phyloP scores from a whole-genome alignment of 1,284 basidiomycete species.

The Ceratobasidium sp. region DNA sequence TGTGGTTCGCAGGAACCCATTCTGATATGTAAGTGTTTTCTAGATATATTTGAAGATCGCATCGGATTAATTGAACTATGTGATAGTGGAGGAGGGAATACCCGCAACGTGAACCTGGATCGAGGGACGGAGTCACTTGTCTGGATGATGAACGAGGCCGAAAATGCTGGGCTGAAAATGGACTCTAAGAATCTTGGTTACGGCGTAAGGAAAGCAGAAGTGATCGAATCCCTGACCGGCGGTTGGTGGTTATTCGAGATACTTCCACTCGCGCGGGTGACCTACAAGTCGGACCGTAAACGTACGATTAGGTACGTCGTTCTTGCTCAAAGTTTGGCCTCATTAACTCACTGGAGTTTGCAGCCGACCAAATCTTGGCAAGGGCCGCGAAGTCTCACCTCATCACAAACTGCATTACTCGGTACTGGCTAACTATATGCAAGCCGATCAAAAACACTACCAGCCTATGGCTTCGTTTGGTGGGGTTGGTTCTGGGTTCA shows the following conservation, averaged over 20 bases:
- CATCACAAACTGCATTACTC: slow-evolving; percentile 16
- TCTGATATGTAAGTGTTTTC: slow-evolving; percentile 57
- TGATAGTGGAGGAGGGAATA: slow-evolving; percentile 51
- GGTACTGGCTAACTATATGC: slow-evolving; percentile 6
- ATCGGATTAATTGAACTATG: not conserved
- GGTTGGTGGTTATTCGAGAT: slow-evolving; percentile 4
- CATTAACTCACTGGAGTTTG: too few species aligned
- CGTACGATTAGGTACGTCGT: not conserved
- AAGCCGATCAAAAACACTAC: not conserved
- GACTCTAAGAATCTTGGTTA: slow-evolving; percentile 17
- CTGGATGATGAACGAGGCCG: slow-evolving; percentile 52
- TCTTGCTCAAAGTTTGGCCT: not conserved
- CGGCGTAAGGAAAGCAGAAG: not conserved
- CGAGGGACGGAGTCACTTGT: slow-evolving; percentile 39
- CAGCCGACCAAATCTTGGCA: not conserved
- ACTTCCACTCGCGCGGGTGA: not conserved
- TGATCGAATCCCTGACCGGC: not conserved
- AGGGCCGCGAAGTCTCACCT: not conserved
- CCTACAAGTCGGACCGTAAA: not conserved
- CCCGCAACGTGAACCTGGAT: slow-evolving; percentile 47
- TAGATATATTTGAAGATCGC: not conserved
- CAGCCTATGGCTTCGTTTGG: not conserved
- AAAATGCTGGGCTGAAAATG: not conserved
- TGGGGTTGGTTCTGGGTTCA: not conserved
- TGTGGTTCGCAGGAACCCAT: slow-evolving; percentile 58